These are phyloP conservation scores for Neoscytalidium dimidiatum DNA, from an alignment of 2,329 filamentous ascomycete genomes.

Conservation along the genomic window DNA sequence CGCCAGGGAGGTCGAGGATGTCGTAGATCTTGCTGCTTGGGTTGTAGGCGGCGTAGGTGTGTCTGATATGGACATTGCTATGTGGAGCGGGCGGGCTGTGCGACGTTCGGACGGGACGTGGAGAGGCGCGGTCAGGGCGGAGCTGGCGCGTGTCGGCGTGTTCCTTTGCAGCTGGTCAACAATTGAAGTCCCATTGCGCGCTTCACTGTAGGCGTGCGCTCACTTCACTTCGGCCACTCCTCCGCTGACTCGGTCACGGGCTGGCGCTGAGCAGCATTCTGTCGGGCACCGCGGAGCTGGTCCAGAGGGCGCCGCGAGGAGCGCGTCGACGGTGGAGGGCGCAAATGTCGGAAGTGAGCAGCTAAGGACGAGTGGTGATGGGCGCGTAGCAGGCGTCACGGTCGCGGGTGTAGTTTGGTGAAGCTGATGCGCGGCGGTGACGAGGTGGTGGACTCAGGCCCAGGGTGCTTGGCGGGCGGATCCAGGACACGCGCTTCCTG, in stretches of 20 bases:
- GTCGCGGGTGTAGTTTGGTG: constrained; percentile 6
- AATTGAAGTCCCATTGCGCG: neutral
- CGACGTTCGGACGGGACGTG: constrained; percentile 14
- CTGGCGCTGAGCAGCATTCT: constrained; percentile 19
- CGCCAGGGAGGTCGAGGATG: constrained; percentile 22
- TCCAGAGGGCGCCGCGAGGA: constrained; percentile 2
- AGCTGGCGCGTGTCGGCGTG: constrained; percentile 13
- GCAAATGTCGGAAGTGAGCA: neutral
- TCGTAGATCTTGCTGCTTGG: constrained; percentile 24
- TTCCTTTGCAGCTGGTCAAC: neutral
- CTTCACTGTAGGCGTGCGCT: neutral
- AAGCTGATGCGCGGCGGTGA: constrained; percentile 19
- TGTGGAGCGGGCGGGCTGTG: constrained; percentile 13
- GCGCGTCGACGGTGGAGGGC: constrained; percentile 2
- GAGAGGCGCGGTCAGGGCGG: constrained; percentile 13
- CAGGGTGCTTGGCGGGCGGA: constrained; percentile 8
- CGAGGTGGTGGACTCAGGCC: constrained; percentile 13
- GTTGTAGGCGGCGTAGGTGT: constrained; percentile 32
- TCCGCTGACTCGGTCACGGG: constrained; percentile 21
- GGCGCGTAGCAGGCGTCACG: constrained; percentile 2
- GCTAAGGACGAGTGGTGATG: neutral
- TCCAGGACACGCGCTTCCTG: neutral
- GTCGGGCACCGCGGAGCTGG: constrained; percentile 16
- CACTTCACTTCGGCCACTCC: constrained; percentile 19
- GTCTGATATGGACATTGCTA: constrained; percentile 35